Evolutionary conservation across 2,329 filamentous ascomycete species (phyloP), one percentile per base, ranked within the genome.

Genomic region (Xylariaceae sp.): DNA sequence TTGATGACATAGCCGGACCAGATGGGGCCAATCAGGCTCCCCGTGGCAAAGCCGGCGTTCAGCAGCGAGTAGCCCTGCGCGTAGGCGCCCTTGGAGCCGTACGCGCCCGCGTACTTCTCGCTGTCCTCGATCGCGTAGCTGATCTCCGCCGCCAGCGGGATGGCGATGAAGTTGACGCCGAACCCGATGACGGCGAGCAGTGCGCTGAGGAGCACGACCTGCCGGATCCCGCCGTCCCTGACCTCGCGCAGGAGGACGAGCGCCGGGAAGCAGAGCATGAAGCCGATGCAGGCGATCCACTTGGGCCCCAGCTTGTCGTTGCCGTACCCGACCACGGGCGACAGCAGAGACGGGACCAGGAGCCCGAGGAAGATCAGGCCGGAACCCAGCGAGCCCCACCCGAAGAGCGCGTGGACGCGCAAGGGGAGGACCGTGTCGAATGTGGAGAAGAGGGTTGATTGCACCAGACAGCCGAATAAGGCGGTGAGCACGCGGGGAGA

Each of bases 351-450:
- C 11, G 18, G 18, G 6, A 34, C 8, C 7, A 34, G 14, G 9
- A 34, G 4, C 9, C 17, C 9, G 7, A 34, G 32, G 21, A 34
- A 34, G 4, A 34, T 15, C 6, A 34, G 32, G 21, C 32, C 32
- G 9, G 6, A 17, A 4, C 32, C 32, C 7, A 13, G 6, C 19
- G 32, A 34, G 6, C 5, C 6, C 32, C 32, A 34, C 9, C 15
- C 7, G 13, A 34, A 34, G 4, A 14, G 11, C 17, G n/a, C 13
- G 11, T 5, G 11, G 13, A 34, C 32, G 15, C 11, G 15, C 11
- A 34, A 15, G 13, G 32, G 32, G 5, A 34, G 32, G 13, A 26
- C 21, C 12, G 32, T 8, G 15, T 34, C 32, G 18, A 34, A 23
- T 8, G 5, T 14, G 13, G 32, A 12, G 14, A 34, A 8, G 17